phyloP scores from a whole-genome alignment of 805 yeast species.

The Candida lessepsii region DNA sequence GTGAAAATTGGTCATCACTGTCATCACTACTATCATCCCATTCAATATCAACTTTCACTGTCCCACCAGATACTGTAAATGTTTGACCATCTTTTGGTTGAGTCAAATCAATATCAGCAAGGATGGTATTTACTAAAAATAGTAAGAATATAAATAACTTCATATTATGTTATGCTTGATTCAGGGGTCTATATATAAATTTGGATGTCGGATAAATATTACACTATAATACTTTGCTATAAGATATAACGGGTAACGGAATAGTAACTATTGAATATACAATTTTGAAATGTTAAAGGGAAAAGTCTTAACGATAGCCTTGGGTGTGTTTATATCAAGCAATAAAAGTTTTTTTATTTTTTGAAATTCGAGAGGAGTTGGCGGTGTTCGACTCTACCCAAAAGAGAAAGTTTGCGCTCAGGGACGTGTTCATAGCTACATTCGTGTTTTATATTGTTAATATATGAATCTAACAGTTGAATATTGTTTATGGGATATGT shows the following conservation, averaged over 20 bases:
- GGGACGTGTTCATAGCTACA: slow-evolving; percentile 6
- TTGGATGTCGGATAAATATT: too few relatives aligned
- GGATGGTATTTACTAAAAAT: neutral
- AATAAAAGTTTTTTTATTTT: slow-evolving; percentile 6
- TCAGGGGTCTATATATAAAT: too few relatives aligned
- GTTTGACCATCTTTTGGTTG: slow-evolving; percentile 41
- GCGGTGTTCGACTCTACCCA: slow-evolving; percentile 5
- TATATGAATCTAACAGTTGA: too few relatives aligned
- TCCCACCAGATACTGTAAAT: slow-evolving; percentile 39
- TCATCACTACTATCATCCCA: slow-evolving; percentile 62
- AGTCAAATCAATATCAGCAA: slow-evolving; percentile 49
- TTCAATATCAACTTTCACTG: slow-evolving; percentile 28
- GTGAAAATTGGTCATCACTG: slow-evolving; percentile 22
- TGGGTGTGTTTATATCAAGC: slow-evolving; percentile 4
- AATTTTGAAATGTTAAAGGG: neutral
- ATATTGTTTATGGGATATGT: too few relatives aligned
- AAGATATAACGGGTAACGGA: too few relatives aligned
- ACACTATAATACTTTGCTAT: too few relatives aligned
- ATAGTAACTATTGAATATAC: neutral
- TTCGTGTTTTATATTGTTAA: neutral
- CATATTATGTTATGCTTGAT: neutral
- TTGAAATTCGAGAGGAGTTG: slow-evolving; percentile 3
- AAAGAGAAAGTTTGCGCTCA: neutral
- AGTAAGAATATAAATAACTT: slow-evolving; percentile 5
- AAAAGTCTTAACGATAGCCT: too few relatives aligned